phyloP scores from a whole-genome alignment of 768 basidiomycete species.

The Suillus fuscotomentosus region DNA sequence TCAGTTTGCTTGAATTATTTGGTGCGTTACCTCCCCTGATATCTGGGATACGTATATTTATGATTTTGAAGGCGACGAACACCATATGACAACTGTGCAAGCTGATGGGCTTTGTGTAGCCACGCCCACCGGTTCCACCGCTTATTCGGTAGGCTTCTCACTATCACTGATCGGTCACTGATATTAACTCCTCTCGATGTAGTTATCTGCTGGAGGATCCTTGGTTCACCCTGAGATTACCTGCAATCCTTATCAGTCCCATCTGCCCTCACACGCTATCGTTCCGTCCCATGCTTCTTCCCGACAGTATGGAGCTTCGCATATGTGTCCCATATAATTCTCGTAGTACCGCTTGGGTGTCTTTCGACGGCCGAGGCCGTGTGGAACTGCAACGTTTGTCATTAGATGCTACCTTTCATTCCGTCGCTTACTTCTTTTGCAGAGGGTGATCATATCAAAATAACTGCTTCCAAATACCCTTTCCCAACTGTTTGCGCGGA shows the following conservation, averaged over 20 bases:
- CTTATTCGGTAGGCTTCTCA: slow-evolving; percentile 76
- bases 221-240: slow-evolving; percentile 98
- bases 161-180: slow-evolving; percentile 2
- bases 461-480: slow-evolving; percentile 94
- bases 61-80: slow-evolving; percentile 79
- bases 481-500: slow-evolving; percentile 99
- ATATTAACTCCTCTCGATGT: slow-evolving; percentile 6
- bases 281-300: slow-evolving; percentile 97
- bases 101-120: slow-evolving; percentile 94
- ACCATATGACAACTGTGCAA: slow-evolving; percentile 99
- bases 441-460: slow-evolving; percentile 99
- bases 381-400: slow-evolving; percentile 91
- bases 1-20: slow-evolving; percentile 92
- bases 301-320: slow-evolving; percentile 97
- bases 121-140: slow-evolving; percentile 97
- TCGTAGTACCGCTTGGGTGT: slow-evolving; percentile 97
- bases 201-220: slow-evolving; percentile 95
- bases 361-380: slow-evolving; percentile 95
- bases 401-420: background rate
- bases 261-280: slow-evolving; percentile 98
- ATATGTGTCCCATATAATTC: slow-evolving; percentile 99
- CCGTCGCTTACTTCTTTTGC: slow-evolving; percentile 10
- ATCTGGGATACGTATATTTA: slow-evolving; percentile 10
- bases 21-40: slow-evolving; percentile 51
- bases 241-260: slow-evolving; percentile 93